phyloP scores from a whole-genome alignment of 345 rosid genomes.

The Reutealis trisperma region DNA sequence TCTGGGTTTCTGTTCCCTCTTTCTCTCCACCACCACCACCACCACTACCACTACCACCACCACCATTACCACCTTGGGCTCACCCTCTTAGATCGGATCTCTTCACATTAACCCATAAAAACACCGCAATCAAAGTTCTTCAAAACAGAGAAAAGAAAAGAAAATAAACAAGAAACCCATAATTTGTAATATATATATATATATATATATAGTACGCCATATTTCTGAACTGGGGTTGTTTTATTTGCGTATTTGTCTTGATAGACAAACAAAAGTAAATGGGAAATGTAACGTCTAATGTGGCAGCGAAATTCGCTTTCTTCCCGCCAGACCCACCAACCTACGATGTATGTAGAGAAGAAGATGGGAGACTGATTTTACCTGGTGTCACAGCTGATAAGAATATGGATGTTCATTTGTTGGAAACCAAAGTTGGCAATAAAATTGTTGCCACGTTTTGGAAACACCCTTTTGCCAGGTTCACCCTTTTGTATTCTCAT shows the following conservation, averaged over 20 bases:
- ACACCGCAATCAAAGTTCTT: background rate
- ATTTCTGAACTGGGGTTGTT: background rate
- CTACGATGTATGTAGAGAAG: conserved; percentile 59
- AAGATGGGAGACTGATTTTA: conserved; percentile 62
- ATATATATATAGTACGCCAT: background rate
- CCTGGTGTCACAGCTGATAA: conserved; percentile 74
- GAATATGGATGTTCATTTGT: conserved; percentile 76
- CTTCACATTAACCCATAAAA: conserved; percentile 19
- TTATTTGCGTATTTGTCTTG: background rate
- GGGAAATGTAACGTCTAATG: conserved; percentile 94
- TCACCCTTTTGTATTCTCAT: conserved; percentile 89
- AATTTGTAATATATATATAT: no score
- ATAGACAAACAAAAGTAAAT: conserved; percentile 25
- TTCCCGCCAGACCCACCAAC: conserved; percentile 98
- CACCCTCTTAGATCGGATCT: conserved; percentile 64
- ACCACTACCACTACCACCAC: conserved; percentile 5
- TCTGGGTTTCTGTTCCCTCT: conserved; percentile 32
- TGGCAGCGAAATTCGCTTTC: conserved; percentile 97
- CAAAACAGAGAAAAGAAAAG: background rate
- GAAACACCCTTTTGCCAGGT: conserved; percentile 92
- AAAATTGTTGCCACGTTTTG: conserved; percentile 88
- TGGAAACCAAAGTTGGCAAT: conserved; percentile 75
- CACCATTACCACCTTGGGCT: conserved; percentile 30
- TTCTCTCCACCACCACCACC: conserved; percentile 1
- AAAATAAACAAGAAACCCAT: no score